These are phyloP conservation scores for Teunomyces lycoperdinae DNA, from an alignment of 805 yeast species.

Conservation along the genomic window DNA sequence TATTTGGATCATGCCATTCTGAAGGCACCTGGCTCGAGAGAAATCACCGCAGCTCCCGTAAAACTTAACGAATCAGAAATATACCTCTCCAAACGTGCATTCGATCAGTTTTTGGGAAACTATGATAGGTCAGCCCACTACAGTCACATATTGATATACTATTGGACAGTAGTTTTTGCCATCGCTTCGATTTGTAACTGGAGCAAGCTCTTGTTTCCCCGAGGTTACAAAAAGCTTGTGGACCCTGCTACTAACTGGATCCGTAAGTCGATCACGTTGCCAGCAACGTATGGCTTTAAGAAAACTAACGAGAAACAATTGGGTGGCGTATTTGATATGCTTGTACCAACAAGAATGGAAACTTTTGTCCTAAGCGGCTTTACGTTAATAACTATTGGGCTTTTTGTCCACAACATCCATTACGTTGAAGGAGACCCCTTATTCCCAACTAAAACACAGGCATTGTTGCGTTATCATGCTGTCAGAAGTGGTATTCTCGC, in stretches of 20 bases:
- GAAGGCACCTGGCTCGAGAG: background rate
- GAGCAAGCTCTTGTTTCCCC: constrained; percentile 29
- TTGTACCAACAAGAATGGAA: constrained; percentile 19
- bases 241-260: constrained; percentile 29
- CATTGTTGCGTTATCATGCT: constrained; percentile 20
- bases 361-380: constrained; percentile 8
- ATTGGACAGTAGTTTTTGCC: constrained; percentile 29
- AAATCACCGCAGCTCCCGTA: constrained; percentile 17
- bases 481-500: constrained; percentile 20
- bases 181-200: constrained; percentile 30
- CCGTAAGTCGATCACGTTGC: constrained; percentile 34
- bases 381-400: constrained; percentile 3
- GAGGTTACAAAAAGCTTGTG: constrained; percentile 14
- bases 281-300: constrained; percentile 32
- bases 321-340: constrained; percentile 21
- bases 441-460: constrained; percentile 15
- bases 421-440: constrained; percentile 24
- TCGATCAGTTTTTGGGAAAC: constrained; percentile 39
- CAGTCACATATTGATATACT: constrained; percentile 27
- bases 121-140: constrained; percentile 38
- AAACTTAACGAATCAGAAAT: constrained; percentile 21
- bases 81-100: constrained; percentile 20
- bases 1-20: constrained; percentile 6
- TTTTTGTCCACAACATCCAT: constrained; percentile 15
- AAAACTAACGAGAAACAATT: constrained; percentile 27